Evolutionary conservation across 208 protist species (phyloP).

Genomic region (Balamuthia mandrillaris): DNA sequence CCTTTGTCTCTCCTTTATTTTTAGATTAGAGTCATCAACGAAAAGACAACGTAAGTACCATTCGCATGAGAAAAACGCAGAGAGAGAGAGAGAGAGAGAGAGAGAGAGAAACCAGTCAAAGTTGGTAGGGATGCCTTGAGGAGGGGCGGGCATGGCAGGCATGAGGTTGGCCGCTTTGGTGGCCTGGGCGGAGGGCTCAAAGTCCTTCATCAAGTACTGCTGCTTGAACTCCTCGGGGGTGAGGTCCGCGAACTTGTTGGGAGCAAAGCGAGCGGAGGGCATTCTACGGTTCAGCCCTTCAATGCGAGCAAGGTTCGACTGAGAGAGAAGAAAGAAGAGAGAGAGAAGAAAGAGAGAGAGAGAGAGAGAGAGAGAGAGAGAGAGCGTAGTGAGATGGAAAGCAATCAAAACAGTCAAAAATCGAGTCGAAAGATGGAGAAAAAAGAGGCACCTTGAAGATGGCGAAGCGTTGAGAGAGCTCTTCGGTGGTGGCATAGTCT

Average conservation of each 20-base stretch:
- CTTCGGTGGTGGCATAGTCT: neutral
- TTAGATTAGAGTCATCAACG: neutral
- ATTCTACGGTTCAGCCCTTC: neutral
- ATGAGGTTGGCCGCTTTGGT: neutral
- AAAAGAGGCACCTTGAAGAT: conserved; percentile 12
- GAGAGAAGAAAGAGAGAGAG: neutral
- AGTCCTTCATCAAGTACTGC: neutral
- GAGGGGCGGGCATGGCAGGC: neutral
- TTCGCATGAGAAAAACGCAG: neutral
- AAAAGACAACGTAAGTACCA: neutral
- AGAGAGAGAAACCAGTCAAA: conserved; percentile 80
- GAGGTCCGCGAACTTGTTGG: conserved; percentile 44
- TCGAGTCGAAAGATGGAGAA: neutral
- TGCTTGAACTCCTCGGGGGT: conserved; percentile 42
- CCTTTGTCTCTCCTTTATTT: no score
- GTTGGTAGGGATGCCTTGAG: neutral
- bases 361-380: neutral
- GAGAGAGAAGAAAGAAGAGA: neutral
- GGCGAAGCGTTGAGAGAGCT: neutral
- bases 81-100: conserved; percentile 69
- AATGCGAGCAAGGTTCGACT: neutral
- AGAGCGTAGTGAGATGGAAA: neutral
- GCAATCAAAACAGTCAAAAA: neutral
- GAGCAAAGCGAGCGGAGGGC: neutral
- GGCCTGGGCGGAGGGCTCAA: neutral